Evolutionary conservation across 164 flowering plant genomes (phyloP).

Genomic region (Vitis riparia): DNA sequence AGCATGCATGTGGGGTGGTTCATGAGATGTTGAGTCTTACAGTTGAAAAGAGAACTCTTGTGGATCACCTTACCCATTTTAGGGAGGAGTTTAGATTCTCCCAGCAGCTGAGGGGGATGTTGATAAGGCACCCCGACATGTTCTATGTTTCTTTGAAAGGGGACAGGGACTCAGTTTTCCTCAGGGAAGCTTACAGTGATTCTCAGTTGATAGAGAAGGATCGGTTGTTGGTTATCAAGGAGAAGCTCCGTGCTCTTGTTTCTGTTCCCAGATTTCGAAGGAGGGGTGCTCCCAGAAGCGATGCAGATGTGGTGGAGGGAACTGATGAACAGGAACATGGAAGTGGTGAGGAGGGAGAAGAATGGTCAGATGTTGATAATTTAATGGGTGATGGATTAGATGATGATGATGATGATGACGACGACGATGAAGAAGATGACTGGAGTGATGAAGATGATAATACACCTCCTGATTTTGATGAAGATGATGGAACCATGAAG

Average conservation of each 20-base stretch:
- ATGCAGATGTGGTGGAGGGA: conserved; percentile 30
- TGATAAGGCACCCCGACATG: conserved; percentile 94
- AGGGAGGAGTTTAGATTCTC: conserved; percentile 93
- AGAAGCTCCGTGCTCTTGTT: conserved; percentile 85
- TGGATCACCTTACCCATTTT: conserved; percentile 92
- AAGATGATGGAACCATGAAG: conserved; percentile 38
- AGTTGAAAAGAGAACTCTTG: conserved; percentile 87
- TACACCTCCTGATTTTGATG: conserved; percentile 77
- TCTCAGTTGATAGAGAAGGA: conserved; percentile 87
- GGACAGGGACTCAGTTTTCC: conserved; percentile 88
- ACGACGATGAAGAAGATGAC: conserved; percentile 49
- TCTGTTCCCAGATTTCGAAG: conserved; percentile 57
- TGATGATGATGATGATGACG: conserved; percentile 45
- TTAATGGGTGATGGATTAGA: conserved; percentile 32
- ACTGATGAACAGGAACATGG: conserved; percentile 27
- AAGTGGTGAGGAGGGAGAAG: conserved; percentile 43
- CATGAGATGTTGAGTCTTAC: conserved; percentile 92
- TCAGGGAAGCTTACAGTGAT: conserved; percentile 82
- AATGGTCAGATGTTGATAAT: conserved; percentile 63
- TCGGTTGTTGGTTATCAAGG: conserved; percentile 67
- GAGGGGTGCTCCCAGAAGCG: conserved; percentile 28
- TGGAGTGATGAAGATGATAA: conserved; percentile 74
- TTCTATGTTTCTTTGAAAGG: conserved; percentile 94
- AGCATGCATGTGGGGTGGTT: conserved; percentile 88
- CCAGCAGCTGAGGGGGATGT: conserved; percentile 90